Percentiles rank a stretch among this genome's conserved stretches.
Evolutionary conservation across 2,329 filamentous ascomycete species (phyloP).

Genomic region (Xylaria sp.): DNA sequence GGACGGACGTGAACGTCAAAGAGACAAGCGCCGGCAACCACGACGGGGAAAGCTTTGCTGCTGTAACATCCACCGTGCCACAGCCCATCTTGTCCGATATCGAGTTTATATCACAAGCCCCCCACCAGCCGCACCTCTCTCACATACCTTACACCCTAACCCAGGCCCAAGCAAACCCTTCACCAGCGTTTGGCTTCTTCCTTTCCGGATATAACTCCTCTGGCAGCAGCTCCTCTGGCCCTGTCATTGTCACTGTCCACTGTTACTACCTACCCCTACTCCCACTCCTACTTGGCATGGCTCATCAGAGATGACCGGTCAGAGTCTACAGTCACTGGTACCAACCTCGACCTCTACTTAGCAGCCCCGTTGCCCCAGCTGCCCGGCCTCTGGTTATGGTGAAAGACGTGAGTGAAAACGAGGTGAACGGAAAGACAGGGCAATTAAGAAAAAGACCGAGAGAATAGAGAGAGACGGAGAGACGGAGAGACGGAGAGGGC

Average conservation of each 20-base stretch:
- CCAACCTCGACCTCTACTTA: conserved; percentile 15
- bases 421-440: background rate
- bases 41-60: background rate
- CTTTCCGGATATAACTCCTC: background rate
- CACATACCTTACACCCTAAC: background rate
- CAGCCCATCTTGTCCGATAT: background rate
- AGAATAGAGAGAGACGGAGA: too few relatives aligned
- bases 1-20: background rate
- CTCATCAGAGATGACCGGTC: conserved; percentile 32
- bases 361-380: conserved; percentile 4
- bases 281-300: conserved; percentile 11
- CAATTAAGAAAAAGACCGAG: background rate
- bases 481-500: too few relatives aligned
- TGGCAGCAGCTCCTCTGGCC: too few relatives aligned
- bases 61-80: background rate
- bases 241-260: too few relatives aligned
- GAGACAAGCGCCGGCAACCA: background rate
- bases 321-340: conserved; percentile 20
- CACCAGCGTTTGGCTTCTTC: background rate
- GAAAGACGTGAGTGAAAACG: background rate
- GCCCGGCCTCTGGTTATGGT: conserved; percentile 1
- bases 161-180: background rate
- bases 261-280: background rate
- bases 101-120: background rate
- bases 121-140: background rate